Base-by-base conservation (phyloP, 2,329 filamentous ascomycete species). In the Colletotrichum paranaense region DNA sequence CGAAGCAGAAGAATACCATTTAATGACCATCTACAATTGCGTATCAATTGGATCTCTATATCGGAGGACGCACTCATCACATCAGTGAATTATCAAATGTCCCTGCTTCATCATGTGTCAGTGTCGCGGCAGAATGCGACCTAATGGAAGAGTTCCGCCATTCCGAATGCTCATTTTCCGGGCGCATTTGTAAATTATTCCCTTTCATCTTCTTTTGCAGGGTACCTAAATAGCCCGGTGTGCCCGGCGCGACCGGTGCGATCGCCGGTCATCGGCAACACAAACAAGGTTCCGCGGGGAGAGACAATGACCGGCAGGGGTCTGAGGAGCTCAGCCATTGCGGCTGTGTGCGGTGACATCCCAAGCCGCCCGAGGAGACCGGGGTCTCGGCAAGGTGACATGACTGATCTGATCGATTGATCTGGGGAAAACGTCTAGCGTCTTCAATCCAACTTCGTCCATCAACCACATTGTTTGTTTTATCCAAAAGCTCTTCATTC, bases 1-100 rank as follows among this genome's bases (percentile, higher is more conserved):
- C 42, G 11, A 42, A 62, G 8, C 58, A 72, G 68, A 32, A 65
- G 32, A 72, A 69, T 60, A 58, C 70, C 66, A 73, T 30, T 58
- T 64, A 46, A 68, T 64, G 69, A 63, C 38, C 38, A 42, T 19
- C 16, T 42, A 14, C 38, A 42, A 42, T 16, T 42, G 38, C 38
- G 16, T 19, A 42, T 42, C 5, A 42, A 3, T 3, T 42, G 38
- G 38, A 19, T 7, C 38, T 6, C 5, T 19, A 19, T 19, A 2
- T 16, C 1, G 16, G 35, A 14, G 0, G 35, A 16, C 12, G 35
- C 35, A 14, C 35, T 38, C 4, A 38, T 38, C 35, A 38, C 14
- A 16, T 5, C 1, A 1, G 12, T 38, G 4, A 38, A 16, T 5
- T 14, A 16, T 38, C 12, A 6, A 38, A n/a, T 46, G 14, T 42